Evolutionary conservation across 1,284 basidiomycete genomes (phyloP), one percentile per base, ranked within the genome.

Genomic region (Vanrija sp.): DNA sequence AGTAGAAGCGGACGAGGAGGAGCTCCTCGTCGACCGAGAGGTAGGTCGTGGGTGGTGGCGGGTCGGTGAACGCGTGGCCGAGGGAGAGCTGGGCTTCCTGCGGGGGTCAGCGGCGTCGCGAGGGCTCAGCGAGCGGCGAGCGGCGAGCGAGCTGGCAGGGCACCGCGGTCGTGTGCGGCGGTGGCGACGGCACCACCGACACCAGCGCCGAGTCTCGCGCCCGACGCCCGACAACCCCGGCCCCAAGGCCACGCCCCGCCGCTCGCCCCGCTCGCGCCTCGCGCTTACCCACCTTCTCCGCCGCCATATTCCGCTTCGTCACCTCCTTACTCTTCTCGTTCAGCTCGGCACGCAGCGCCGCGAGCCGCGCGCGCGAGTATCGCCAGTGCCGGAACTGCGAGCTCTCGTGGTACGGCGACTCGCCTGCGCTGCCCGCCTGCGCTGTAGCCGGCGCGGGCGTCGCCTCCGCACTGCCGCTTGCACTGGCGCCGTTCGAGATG

Each of bases 381-480:
- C 91, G 79, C 92, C 92, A 97, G 71, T 92, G 85, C 58, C 78
- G 82, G 75, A 81, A 94, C 71, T 96, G 92, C 0, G 89, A 90
- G 59, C 88, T 89, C 51, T 83, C 84, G 68, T 92, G 85, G 68
- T 89, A 95, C 6, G 91, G 68, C 7, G 71, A 65, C 4, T 56
- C 52, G 9, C 71, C 65, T 14, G 31, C 42, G 48, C 60, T 38
- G 15, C 19, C 14, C 58, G 54, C 39, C 14, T 35, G 46, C 7
- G 46, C 38, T 37, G 37, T 37, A 15, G 41, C 42, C 24, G 25
- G 31, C 1, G 31, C 12, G 12, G 31, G 31, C 12, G 31, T 31
- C 4, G 31, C 9, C 10, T 9, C 31, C 12, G 31, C 31, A 14
- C 31, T 31, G 12, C 12, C 12, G 31, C 31, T 31, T 31, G 31